A percentile compares a stretch with the other conserved stretches of the same genome.
Conservation (phyloP, 2,329 filamentous ascomycete species). For the Geosmithia flava region DNA sequence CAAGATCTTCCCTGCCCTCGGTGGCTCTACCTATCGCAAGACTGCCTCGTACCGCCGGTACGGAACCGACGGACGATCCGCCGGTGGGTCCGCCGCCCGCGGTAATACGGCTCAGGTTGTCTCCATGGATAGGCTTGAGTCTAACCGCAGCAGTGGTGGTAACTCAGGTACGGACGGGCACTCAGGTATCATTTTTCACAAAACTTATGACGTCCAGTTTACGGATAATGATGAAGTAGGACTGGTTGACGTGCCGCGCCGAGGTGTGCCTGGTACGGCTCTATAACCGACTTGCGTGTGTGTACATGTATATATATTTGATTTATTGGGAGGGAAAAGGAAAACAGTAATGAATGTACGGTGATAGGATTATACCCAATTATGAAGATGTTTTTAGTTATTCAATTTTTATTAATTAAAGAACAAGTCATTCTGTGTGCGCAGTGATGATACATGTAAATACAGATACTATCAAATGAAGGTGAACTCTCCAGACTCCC, state of each 20-base stretch:
- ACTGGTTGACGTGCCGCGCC: slow-evolving; percentile 12
- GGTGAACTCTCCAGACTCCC: too few relatives aligned
- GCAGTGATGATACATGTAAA: too few relatives aligned
- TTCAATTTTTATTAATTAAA: too few relatives aligned
- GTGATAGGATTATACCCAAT: too few relatives aligned
- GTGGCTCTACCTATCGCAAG: slow-evolving; percentile 4
- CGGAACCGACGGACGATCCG: slow-evolving; percentile 7
- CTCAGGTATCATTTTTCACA: slow-evolving; percentile 16
- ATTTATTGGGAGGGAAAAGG: too few relatives aligned
- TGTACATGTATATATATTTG: too few relatives aligned
- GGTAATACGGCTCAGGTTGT: slow-evolving; percentile 8
- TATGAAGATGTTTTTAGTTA: too few relatives aligned
- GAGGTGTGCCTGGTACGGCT: neutral
- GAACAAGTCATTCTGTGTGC: too few relatives aligned
- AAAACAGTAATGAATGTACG: too few relatives aligned
- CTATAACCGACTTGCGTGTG: neutral
- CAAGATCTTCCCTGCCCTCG: slow-evolving; percentile 17
- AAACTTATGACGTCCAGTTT: slow-evolving; percentile 21
- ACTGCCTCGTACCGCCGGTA: neutral
- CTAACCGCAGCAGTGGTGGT: slow-evolving; percentile 4
- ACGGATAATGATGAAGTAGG: slow-evolving; percentile 17
- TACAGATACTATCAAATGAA: too few relatives aligned
- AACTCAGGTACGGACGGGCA: neutral
- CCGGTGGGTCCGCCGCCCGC: slow-evolving; percentile 1
- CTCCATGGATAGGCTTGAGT: slow-evolving; percentile 4